These are phyloP conservation scores for Tuctoria greenei DNA, from an alignment of 176 grass and related monocot genomes.

Conservation along the genomic window DNA sequence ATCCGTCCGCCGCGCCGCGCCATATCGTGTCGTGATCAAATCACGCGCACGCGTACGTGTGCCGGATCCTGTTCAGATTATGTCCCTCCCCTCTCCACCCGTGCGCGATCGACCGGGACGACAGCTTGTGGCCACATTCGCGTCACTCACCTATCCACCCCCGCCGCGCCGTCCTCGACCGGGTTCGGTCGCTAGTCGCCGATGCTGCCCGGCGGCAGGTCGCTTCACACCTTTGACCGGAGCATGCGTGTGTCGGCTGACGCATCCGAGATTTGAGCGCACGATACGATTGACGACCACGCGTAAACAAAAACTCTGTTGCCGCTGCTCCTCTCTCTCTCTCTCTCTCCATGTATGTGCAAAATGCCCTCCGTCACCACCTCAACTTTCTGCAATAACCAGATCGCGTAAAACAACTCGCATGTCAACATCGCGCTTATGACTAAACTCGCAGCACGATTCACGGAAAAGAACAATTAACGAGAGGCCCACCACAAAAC, in stretches of 20 bases:
- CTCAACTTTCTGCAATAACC: neutral
- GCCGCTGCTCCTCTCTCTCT: neutral
- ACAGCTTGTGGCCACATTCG: neutral
- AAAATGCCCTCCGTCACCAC: neutral
- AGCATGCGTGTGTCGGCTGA: conserved; percentile 31
- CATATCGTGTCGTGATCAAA: conserved; percentile 1
- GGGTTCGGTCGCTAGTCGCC: conserved; percentile 29
- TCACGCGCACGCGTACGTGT: conserved; percentile 16
- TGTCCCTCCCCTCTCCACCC: neutral
- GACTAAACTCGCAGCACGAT: neutral
- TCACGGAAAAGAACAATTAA: neutral
- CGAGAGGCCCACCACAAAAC: neutral
- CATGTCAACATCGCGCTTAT: neutral
- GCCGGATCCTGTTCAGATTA: neutral
- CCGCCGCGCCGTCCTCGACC: neutral
- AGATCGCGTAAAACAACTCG: neutral
- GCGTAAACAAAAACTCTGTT: neutral
- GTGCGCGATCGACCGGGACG: neutral
- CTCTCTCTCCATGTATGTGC: too few species aligned
- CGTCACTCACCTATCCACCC: neutral
- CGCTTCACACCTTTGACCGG: conserved; percentile 42
- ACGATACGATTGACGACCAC: neutral
- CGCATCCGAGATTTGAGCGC: neutral
- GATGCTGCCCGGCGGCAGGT: conserved; percentile 23
- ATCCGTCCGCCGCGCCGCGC: neutral